Base-by-base conservation (phyloP, 805 yeast species). In the Saccharomycopsis malanga region DNA sequence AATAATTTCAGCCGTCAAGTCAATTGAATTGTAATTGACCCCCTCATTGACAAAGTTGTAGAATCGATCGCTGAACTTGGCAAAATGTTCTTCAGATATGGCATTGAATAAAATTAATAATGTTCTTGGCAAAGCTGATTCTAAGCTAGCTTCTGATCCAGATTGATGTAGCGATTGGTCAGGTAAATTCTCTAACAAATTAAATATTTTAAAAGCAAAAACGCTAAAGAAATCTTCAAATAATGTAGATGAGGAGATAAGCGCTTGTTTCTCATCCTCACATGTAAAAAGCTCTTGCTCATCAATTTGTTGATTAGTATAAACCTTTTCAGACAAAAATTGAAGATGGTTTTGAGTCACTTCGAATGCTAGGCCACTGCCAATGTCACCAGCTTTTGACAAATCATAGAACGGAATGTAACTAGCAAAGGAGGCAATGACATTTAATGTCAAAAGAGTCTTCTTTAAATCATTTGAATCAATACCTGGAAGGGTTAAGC, bases 391-490 rank as follows among this genome's bases (percentile, higher is more conserved):
- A 3, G 22, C 24, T 7, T 65, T 66, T 7, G 74, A 72, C 9
- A 85, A 57, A 56, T 83, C 87, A 24, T 69, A 67, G 52, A 88
- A 70, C 1, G 96, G 96, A 2, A 84, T 75, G 47, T 80, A 82
- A 4, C 83, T 69, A 0, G 87, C 81, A 21, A 82, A 74, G 0
- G 86, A 70, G 9, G 86, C 82, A 46, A 93, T 73, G 17, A 84
- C 72, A 49, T 80, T 75, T 35, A 89, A 64, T 0, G 95, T 74
- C 44, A 77, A 73, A 14, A 79, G 70, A 0, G 96, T 81, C 58
- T 89, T 77, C 12, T 70, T 71, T 42, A 87, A 71, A 62, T 93
- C 98, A 60, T 89, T 93, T 0, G 89, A 76, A 60, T 93, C 98
- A 24, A 93, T 79, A 25, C 93, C 96, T 0, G 88, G 85, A 5